These are phyloP conservation scores for Apiospora saccharicola DNA, from an alignment of 2,329 filamentous ascomycete genomes.

Conservation along the genomic window DNA sequence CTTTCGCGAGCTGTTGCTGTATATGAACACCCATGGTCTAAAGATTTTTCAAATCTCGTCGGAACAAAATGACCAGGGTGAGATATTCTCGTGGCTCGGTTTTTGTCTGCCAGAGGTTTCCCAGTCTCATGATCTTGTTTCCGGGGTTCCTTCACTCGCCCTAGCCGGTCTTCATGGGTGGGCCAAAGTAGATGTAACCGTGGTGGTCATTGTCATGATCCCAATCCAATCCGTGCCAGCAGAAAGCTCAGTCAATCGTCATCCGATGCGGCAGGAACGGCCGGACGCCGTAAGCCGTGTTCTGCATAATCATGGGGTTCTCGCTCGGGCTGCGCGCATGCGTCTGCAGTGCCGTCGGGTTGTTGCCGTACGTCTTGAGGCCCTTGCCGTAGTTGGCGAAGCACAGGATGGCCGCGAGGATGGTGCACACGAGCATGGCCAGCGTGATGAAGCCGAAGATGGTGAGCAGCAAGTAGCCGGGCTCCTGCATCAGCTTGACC, in stretches of 20 bases:
- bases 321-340: not conserved
- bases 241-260: slow-evolving; percentile 7
- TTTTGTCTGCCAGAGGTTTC: too few species aligned
- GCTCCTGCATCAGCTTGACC: not conserved
- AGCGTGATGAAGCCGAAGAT: slow-evolving; percentile 7
- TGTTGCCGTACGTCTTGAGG: not conserved
- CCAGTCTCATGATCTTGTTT: too few species aligned
- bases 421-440: not conserved
- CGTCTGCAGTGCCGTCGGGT: not conserved
- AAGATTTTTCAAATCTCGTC: too few species aligned
- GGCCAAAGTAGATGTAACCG: too few species aligned
- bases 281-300: not conserved
- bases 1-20: too few species aligned
- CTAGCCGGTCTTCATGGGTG: too few species aligned
- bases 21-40: too few species aligned
- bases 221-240: not conserved
- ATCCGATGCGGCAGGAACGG: slow-evolving; percentile 5
- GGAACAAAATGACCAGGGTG: too few species aligned
- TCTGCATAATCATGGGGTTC: slow-evolving; percentile 1
- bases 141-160: not conserved
- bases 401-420: not conserved
- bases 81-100: too few species aligned
- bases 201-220: too few species aligned
- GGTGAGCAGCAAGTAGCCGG: not conserved
- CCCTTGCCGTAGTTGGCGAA: slow-evolving; percentile 13